A percentile compares a stretch with the other conserved stretches of the same genome.
Conservation (phyloP, 306 rosid genomes). For the Vigna nakashimae region DNA sequence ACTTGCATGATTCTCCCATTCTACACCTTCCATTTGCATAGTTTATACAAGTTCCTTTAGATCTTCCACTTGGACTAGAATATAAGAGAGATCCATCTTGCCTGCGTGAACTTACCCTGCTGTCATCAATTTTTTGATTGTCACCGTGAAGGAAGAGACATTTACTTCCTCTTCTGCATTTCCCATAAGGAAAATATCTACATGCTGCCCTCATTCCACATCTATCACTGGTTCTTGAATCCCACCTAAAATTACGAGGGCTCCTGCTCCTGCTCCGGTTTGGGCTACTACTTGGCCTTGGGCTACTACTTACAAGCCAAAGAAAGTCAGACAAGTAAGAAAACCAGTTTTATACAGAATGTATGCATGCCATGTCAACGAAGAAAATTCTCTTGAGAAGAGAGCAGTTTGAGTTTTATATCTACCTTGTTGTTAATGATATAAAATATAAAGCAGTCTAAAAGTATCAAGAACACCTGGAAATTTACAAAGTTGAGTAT, state of each 20-base stretch:
- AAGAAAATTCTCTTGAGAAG: conserved; percentile 26
- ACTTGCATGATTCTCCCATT: conserved; percentile 75
- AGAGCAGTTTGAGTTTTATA: conserved; percentile 1
- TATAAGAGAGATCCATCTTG: conserved; percentile 46
- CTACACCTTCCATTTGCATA: conserved; percentile 47
- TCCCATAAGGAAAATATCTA: conserved; percentile 79
- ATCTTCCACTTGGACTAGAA: no score
- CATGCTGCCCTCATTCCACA: conserved; percentile 67
- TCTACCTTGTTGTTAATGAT: conserved; percentile 15
- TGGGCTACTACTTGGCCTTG: conserved; percentile 37
- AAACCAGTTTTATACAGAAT: conserved; percentile 40
- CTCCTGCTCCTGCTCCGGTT: conserved; percentile 49
- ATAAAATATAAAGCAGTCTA: conserved; percentile 20
- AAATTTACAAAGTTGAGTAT: conserved; percentile 7
- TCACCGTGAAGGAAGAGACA: conserved; percentile 79
- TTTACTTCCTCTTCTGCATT: conserved; percentile 81
- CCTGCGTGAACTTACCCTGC: conserved; percentile 74
- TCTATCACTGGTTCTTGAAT: conserved; percentile 65
- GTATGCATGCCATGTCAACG: conserved; percentile 44
- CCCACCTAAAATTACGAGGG: conserved; percentile 58
- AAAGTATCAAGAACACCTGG: conserved; percentile 4
- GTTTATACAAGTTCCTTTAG: no score
- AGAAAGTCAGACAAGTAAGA: conserved; percentile 41
- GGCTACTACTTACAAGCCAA: conserved; percentile 41
- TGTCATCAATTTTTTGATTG: conserved; percentile 63